Conservation (phyloP, 2,329 filamentous ascomycete species). For the Tympanopsis confertula region DNA sequence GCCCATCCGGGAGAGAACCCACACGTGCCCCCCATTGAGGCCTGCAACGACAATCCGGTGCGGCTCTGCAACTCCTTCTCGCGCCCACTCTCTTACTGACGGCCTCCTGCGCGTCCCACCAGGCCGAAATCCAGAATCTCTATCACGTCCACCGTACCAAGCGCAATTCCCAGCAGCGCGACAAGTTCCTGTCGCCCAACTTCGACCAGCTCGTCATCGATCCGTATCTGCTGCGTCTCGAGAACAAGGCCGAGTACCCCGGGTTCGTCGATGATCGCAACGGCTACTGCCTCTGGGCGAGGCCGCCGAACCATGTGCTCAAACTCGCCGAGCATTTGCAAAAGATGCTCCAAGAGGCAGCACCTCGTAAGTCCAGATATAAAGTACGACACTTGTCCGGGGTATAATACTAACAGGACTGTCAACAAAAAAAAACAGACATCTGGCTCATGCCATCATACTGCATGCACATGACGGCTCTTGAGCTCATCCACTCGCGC, state of each 20-base stretch:
- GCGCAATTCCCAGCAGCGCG: slow-evolving; percentile 66
- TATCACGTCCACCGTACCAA: slow-evolving; percentile 66
- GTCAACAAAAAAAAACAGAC: neutral
- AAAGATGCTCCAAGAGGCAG: slow-evolving; percentile 45
- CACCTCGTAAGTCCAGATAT: slow-evolving; percentile 49
- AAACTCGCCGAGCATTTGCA: slow-evolving; percentile 61
- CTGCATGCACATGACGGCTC: neutral
- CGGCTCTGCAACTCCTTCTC: slow-evolving; percentile 11
- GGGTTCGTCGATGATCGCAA: slow-evolving; percentile 66
- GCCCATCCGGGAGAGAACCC: slow-evolving; percentile 53
- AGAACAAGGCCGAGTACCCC: slow-evolving; percentile 49
- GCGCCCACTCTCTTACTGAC: neutral
- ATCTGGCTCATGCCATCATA: neutral
- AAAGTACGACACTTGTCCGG: neutral
- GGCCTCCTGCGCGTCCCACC: slow-evolving; percentile 3
- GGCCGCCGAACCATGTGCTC: slow-evolving; percentile 64
- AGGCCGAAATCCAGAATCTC: slow-evolving; percentile 57
- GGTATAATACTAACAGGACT: neutral
- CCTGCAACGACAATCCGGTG: slow-evolving; percentile 58
- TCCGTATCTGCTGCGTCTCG: slow-evolving; percentile 59
- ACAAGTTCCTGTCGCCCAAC: slow-evolving; percentile 55
- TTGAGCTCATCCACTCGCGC: neutral
- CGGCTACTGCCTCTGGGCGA: slow-evolving; percentile 79
- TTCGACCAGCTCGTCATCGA: slow-evolving; percentile 68
- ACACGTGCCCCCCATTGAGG: slow-evolving; percentile 61